Conservation (phyloP, 139 green algal species). For the Diplosphaera chodatii region DNA sequence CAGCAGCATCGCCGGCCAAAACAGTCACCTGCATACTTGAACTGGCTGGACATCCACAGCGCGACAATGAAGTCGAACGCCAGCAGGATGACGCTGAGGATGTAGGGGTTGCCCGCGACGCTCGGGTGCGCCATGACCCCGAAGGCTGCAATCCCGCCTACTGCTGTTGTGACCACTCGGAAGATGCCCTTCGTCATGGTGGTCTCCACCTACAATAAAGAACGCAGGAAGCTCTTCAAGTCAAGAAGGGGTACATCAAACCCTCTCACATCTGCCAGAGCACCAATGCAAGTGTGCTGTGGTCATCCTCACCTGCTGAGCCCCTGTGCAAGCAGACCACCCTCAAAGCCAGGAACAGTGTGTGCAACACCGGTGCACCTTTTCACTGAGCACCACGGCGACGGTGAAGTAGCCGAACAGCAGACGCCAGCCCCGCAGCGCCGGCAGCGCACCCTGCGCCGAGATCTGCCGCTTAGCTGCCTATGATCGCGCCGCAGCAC, state of each 20-base stretch:
- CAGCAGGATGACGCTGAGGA: neutral
- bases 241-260: neutral
- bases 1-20: too few relatives aligned
- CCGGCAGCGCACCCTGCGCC: too few relatives aligned
- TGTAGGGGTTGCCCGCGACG: neutral
- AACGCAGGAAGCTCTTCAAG: neutral
- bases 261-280: too few relatives aligned
- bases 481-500: too few relatives aligned
- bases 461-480: too few relatives aligned
- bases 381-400: slow-evolving; percentile 7
- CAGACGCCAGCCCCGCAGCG: neutral
- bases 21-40: slow-evolving; percentile 2
- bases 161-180: neutral
- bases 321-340: neutral
- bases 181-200: neutral
- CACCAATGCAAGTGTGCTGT: neutral
- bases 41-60: neutral
- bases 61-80: neutral
- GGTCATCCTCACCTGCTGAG: too few relatives aligned
- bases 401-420: slow-evolving; percentile 1
- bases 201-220: neutral
- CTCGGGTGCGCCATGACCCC: neutral
- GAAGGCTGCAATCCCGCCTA: neutral
- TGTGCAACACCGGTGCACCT: neutral
- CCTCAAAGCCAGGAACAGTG: neutral